These are phyloP conservation scores for Serpula lacrymans DNA, from an alignment of 768 basidiomycete genomes.

Conservation along the genomic window DNA sequence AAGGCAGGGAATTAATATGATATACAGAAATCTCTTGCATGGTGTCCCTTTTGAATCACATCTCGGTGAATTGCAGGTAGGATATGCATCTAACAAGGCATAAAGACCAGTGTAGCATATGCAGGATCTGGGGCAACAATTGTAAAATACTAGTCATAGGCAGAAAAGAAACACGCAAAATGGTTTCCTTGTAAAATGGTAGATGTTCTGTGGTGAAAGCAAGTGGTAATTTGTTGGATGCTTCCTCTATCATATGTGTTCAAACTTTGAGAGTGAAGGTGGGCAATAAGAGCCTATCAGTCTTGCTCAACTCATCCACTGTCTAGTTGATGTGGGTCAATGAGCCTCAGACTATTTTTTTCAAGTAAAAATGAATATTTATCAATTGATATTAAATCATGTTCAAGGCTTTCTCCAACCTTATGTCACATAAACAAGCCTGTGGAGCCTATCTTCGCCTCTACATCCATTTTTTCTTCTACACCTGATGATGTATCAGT, in stretches of 20 bases:
- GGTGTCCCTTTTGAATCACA: conserved; percentile 18
- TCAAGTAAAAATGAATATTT: no score
- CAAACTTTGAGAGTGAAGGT: conserved; percentile 28
- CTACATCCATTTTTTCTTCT: no score
- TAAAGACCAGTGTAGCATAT: conserved; percentile 32
- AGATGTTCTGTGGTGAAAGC: conserved; percentile 19
- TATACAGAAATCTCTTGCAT: conserved; percentile 28
- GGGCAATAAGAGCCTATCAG: no score
- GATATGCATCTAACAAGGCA: conserved; percentile 24
- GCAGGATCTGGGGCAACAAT: conserved; percentile 44
- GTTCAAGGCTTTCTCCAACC: no score
- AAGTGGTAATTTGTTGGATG: conserved; percentile 20
- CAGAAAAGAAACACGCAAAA: conserved; percentile 24
- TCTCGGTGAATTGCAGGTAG: conserved; percentile 29
- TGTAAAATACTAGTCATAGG: conserved; percentile 28
- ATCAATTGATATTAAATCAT: no score
- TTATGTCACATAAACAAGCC: no score
- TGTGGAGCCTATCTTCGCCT: no score
- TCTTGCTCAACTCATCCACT: no score
- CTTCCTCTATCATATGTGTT: conserved; percentile 20
- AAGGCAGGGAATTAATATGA: conserved; percentile 36
- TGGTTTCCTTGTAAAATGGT: conserved; percentile 14
- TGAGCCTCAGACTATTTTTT: no score
- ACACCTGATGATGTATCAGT: no score
- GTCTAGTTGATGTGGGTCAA: no score